Evolutionary conservation across 2,329 filamentous ascomycete species (phyloP), one percentile per base, ranked within the genome.

Genomic region (Alternaria tenuissima): DNA sequence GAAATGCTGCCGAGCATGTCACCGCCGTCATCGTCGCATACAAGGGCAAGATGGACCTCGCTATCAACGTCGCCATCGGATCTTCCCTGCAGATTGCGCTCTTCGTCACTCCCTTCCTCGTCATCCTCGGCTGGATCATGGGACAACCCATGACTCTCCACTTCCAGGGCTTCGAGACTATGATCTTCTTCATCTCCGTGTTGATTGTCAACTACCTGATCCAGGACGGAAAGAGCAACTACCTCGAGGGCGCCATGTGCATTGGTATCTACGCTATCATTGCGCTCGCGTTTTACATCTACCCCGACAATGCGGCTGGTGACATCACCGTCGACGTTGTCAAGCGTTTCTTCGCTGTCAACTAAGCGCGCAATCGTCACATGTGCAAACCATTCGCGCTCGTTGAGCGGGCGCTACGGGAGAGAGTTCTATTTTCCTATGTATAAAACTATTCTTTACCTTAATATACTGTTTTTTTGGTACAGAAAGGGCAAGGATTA

Each of bases 121-220:
- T 87, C 57, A 82, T 87, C 42, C 79, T 86, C 9, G 85, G 85
- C 52, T 86, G 84, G 84, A 81, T 82, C 68, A 82, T 87, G 58
- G 80, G 78, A 22, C 71, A 83, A 64, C 78, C 81, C 47, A 86
- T 86, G 84, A 83, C 90, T 28, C 84, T 96, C 34, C 93, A 94
- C 81, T 96, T 96, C 78, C 92, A 92, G 61, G 85, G 93, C 49
- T 96, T 96, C 78, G 92, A 96, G 84, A 96, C 92, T 0, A 91
- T 95, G 22, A 92, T 90, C 57, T 86, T 96, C 71, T 96, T 96
- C 78, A 88, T 94, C 52, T 91, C 88, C 52, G 89, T 93, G 7
- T 89, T 96, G 65, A 93, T 96, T 64, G 91, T 94, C 79, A 95
- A 94, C 79, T 96, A 95, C 75, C 81, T 96, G 61, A 92, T 96